Evolutionary conservation across 345 rosid species (phyloP).

Genomic region (Populus simonii): DNA sequence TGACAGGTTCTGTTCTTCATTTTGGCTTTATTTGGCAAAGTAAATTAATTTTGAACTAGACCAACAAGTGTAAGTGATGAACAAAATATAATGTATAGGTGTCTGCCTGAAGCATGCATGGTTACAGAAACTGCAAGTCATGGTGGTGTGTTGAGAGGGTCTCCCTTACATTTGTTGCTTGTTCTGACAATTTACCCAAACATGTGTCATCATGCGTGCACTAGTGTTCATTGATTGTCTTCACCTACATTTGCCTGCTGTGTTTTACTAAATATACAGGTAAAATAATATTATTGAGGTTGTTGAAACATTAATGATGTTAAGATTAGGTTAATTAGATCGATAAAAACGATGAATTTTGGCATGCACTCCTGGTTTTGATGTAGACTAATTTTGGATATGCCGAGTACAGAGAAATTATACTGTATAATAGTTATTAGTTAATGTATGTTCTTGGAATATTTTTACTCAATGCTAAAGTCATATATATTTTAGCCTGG

Average conservation of each 20-base stretch:
- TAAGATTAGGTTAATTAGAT: too few species aligned
- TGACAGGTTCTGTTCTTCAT: neutral
- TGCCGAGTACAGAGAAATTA: neutral
- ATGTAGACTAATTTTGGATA: neutral
- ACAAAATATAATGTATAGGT: too few species aligned
- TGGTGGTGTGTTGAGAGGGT: too few species aligned
- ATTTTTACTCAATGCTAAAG: too few species aligned
- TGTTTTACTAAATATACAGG: neutral
- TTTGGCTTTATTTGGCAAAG: neutral
- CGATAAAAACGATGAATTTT: neutral
- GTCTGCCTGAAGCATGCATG: neutral
- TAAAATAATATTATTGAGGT: neutral
- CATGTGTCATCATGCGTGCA: neutral
- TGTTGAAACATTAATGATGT: neutral
- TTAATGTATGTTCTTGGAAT: neutral
- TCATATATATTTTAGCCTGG: too few species aligned
- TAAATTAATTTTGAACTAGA: neutral
- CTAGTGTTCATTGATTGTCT: too few species aligned
- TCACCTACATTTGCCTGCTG: neutral
- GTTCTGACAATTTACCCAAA: neutral
- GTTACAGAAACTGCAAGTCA: neutral
- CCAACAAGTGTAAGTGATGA: neutral
- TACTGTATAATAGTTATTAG: neutral
- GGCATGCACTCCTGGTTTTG: too few species aligned
- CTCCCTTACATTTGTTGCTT: neutral